Conservation (phyloP, 495 filamentous ascomycete genomes). For the Bryoglossum gracile region DNA sequence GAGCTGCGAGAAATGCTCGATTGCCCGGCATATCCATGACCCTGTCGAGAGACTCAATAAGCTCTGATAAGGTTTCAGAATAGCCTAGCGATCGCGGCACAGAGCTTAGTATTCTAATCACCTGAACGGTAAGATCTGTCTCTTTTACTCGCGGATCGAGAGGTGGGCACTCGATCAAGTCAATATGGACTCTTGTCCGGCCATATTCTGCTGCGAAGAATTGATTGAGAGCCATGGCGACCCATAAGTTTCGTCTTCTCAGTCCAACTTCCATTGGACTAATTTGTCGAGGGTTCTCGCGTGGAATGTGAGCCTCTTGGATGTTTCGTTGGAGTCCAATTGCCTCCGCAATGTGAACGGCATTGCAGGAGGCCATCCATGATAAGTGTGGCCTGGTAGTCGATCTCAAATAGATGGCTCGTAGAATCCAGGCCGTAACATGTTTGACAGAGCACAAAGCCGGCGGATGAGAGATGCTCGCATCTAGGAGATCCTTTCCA, state of each 20-base stretch:
- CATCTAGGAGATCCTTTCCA: slow-evolving; percentile 5
- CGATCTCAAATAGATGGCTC: slow-evolving; percentile 44
- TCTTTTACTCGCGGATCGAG: neutral
- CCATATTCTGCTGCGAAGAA: slow-evolving; percentile 47
- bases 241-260: slow-evolving; percentile 8
- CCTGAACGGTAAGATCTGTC: slow-evolving; percentile 2
- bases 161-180: slow-evolving; percentile 3
- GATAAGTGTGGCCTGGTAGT: slow-evolving; percentile 44
- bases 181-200: slow-evolving; percentile 20
- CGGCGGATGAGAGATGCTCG: slow-evolving; percentile 4
- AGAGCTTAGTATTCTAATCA: slow-evolving; percentile 2
- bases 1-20: slow-evolving; percentile 33
- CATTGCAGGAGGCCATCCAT: slow-evolving; percentile 49
- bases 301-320: slow-evolving; percentile 26
- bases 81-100: neutral
- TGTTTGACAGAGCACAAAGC: slow-evolving; percentile 19
- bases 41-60: slow-evolving; percentile 37
- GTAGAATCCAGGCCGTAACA: slow-evolving; percentile 44
- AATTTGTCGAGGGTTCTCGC: slow-evolving; percentile 25
- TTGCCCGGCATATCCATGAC: slow-evolving; percentile 30
- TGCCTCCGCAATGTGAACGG: slow-evolving; percentile 47
- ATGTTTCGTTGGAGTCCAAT: slow-evolving; percentile 38
- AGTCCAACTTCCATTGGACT: slow-evolving; percentile 33
- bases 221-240: slow-evolving; percentile 41
- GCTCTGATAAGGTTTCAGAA: neutral